These are phyloP conservation scores for Tarenaya hassleriana DNA, from an alignment of 345 rosid species.

Conservation along the genomic window DNA sequence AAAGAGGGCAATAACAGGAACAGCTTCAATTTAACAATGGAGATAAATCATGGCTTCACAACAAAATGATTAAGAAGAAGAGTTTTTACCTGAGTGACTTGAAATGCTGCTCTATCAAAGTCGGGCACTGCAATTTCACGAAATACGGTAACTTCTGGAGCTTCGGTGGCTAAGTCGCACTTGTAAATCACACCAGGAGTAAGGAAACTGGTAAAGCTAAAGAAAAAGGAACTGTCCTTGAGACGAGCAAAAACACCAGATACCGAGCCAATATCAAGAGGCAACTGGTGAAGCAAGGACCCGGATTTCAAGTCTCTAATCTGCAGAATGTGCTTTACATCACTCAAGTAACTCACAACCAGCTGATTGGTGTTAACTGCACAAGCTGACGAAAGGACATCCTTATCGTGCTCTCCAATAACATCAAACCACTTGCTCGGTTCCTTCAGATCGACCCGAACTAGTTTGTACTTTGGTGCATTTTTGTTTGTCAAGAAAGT, in stretches of 20 bases:
- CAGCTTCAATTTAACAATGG: not conserved
- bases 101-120: conserved; percentile 64
- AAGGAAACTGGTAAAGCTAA: conserved; percentile 79
- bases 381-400: conserved; percentile 65
- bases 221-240: conserved; percentile 45
- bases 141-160: conserved; percentile 62
- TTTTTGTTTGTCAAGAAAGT: conserved; percentile 74
- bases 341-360: conserved; percentile 77
- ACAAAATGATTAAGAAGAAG: not conserved
- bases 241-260: conserved; percentile 58
- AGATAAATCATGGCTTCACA: not conserved
- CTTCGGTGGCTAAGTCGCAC: conserved; percentile 48
- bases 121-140: conserved; percentile 71
- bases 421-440: conserved; percentile 73
- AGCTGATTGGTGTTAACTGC: conserved; percentile 63
- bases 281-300: conserved; percentile 59
- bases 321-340: conserved; percentile 73
- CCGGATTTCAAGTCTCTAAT: conserved; percentile 78
- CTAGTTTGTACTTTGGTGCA: conserved; percentile 82
- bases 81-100: conserved; percentile 68
- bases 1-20: too few species aligned
- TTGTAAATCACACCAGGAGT: conserved; percentile 78
- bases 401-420: conserved; percentile 65
- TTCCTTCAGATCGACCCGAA: conserved; percentile 67
- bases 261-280: conserved; percentile 77